phyloP scores from a whole-genome alignment of 2,329 filamentous ascomycete genomes.

The Fragosphaeria purpurea region DNA sequence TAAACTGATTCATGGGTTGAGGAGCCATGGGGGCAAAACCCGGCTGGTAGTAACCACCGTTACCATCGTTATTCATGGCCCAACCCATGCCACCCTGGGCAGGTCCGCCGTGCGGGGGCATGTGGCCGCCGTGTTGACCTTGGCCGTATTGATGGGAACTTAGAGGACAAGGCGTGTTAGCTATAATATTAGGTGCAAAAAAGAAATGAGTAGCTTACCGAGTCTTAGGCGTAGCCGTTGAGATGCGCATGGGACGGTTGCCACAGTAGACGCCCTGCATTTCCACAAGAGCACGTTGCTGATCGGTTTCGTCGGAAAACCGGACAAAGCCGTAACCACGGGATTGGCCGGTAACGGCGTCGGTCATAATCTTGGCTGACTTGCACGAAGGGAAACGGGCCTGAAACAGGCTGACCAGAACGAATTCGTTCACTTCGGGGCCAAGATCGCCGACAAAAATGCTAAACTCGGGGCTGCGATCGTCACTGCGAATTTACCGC shows the following conservation, averaged over 20 bases:
- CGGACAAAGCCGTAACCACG: constrained; percentile 97
- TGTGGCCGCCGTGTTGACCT: constrained; percentile 25
- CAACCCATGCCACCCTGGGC: constrained; percentile 35
- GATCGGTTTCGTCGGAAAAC: constrained; percentile 90
- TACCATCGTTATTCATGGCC: constrained; percentile 16
- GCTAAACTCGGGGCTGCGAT: constrained; percentile 89
- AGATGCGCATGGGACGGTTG: constrained; percentile 97
- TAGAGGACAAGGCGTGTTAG: neutral
- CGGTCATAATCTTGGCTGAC: constrained; percentile 99
- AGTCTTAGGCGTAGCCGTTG: constrained; percentile 96
- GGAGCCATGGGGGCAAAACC: constrained; percentile 21
- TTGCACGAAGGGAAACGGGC: constrained; percentile 95
- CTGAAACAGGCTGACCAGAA: constrained; percentile 94
- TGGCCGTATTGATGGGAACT: constrained; percentile 32
- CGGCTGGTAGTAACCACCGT: constrained; percentile 27
- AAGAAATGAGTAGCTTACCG: constrained; percentile 29
- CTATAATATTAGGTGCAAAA: neutral
- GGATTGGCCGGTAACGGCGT: constrained; percentile 94
- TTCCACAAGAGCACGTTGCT: constrained; percentile 89
- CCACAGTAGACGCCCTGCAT: constrained; percentile 99
- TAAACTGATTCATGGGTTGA: constrained; percentile 90
- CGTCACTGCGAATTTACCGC: constrained; percentile 52
- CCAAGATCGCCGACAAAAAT: constrained; percentile 98
- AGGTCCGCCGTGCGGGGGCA: constrained; percentile 27
- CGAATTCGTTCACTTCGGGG: constrained; percentile 97